These are phyloP conservation scores for Cyberlindnera maclurae DNA, from an alignment of 805 yeast genomes.

Conservation along the genomic window DNA sequence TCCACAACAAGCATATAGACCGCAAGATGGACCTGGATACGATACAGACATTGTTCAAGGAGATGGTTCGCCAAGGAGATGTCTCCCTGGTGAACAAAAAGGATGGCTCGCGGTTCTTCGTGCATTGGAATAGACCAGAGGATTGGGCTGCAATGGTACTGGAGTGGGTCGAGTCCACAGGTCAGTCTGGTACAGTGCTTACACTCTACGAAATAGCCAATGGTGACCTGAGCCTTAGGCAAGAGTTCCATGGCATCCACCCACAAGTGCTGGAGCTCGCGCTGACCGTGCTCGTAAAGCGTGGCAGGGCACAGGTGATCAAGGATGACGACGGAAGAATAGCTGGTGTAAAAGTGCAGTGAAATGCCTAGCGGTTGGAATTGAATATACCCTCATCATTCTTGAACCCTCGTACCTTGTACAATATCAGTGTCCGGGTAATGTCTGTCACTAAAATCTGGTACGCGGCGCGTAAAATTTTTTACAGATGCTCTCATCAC, in stretches of 20 bases:
- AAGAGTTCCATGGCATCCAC: slow-evolving; percentile 61
- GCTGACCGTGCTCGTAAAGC: slow-evolving; percentile 50
- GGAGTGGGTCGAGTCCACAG: slow-evolving; percentile 71
- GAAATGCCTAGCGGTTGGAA: too few relatives aligned
- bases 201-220: slow-evolving; percentile 76
- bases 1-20: slow-evolving; percentile 43
- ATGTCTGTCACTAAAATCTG: too few relatives aligned
- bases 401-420: too few relatives aligned
- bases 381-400: too few relatives aligned
- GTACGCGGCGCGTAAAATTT: slow-evolving; percentile 1
- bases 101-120: slow-evolving; percentile 28
- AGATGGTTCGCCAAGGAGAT: slow-evolving; percentile 47
- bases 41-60: slow-evolving; percentile 45
- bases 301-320: slow-evolving; percentile 68
- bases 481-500: neutral
- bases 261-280: slow-evolving; percentile 44
- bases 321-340: slow-evolving; percentile 59
- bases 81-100: slow-evolving; percentile 49
- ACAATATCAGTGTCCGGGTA: too few relatives aligned
- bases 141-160: slow-evolving; percentile 58
- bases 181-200: slow-evolving; percentile 68
- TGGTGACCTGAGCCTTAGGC: slow-evolving; percentile 49
- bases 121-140: slow-evolving; percentile 65
- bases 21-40: slow-evolving; percentile 50
- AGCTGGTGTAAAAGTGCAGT: slow-evolving; percentile 73